Evolutionary conservation across 1,139 yeast genomes (phyloP), one percentile per base, ranked within the genome.

Genomic region (Hanseniaspora uvarum): DNA sequence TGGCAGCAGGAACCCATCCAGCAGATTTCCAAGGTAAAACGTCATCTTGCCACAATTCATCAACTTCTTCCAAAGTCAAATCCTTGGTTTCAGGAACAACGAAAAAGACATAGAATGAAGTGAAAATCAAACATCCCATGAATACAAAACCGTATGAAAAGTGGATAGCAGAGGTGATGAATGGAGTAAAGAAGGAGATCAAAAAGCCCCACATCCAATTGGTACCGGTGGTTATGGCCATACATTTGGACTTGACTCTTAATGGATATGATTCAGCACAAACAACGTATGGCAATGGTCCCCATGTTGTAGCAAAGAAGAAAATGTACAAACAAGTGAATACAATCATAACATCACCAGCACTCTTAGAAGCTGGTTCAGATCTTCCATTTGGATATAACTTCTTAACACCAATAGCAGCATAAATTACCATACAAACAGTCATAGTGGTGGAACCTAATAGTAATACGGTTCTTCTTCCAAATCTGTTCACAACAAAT

Each of bases 291-390:
- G 80, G 80, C 64, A 81, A 78, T 63, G 92, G 88, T 58, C 87
- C 94, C 92, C 92, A 83, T 16, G 89, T 79, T 51, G 81, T 73
- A 53, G 92, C 89, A 66, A 83, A 84, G 73, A 77, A 80, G 76
- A 81, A 80, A 59, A 85, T 81, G 75, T 75, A 84, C 63, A 83
- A 70, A 71, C 87, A 81, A 43, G 88, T 78, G 60, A 84, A 74
- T 70, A 81, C 79, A 68, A 85, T 83, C 88, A 78, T 76, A 55
- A 81, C 84, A 65, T 79, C 71, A 66, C 88, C 88, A 52, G 82
- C 77, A 56, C 81, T 70, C 58, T 68, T 68, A 55, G 63, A 55
- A 28, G 64, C 55, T 40, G 57, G 52, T 16, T 59, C 58, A 57
- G 62, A 68, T 39, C 59, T 61, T 48, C 73, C 80, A 59, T 76